Conservation (phyloP, 768 basidiomycete species). For the Amanita jacksonii region DNA sequence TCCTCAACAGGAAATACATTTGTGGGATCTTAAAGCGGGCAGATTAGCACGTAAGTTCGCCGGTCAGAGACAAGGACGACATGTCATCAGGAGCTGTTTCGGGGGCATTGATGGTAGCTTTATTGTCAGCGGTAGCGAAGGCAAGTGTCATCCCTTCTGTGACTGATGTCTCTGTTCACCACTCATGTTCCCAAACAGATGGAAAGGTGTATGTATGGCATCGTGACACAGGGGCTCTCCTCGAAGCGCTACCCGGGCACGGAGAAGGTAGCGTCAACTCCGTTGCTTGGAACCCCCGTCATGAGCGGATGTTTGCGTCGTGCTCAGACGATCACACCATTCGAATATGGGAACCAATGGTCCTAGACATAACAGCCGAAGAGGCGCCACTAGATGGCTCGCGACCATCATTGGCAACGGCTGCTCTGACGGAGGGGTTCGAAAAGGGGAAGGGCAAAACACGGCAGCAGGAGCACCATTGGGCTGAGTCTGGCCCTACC, state of each 20-base stretch:
- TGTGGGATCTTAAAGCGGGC: conserved; percentile 72
- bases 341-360: conserved; percentile 75
- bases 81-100: conserved; percentile 90
- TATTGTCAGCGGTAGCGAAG: conserved; percentile 92
- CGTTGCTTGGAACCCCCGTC: conserved; percentile 91
- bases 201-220: conserved; percentile 95
- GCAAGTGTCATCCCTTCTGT: conserved; percentile 31
- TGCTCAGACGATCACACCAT: conserved; percentile 91
- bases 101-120: conserved; percentile 86
- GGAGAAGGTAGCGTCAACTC: conserved; percentile 87
- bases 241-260: conserved; percentile 88
- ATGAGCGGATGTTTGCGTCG: conserved; percentile 89
- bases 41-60: conserved; percentile 71
- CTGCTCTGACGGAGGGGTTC: conserved; percentile 21
- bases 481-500: conserved; percentile 10
- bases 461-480: conserved; percentile 33
- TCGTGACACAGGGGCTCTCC: conserved; percentile 66
- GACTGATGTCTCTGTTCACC: background rate
- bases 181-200: conserved; percentile 40
- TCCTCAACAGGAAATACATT: conserved; percentile 66
- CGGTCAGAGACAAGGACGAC: conserved; percentile 76
- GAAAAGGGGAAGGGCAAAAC: conserved; percentile 63
- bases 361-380: conserved; percentile 11
- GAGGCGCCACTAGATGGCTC: background rate
- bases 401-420: conserved; percentile 3